phyloP scores from a whole-genome alignment of 2,329 filamentous ascomycete genomes.

The Trichocomaceae sp. region DNA sequence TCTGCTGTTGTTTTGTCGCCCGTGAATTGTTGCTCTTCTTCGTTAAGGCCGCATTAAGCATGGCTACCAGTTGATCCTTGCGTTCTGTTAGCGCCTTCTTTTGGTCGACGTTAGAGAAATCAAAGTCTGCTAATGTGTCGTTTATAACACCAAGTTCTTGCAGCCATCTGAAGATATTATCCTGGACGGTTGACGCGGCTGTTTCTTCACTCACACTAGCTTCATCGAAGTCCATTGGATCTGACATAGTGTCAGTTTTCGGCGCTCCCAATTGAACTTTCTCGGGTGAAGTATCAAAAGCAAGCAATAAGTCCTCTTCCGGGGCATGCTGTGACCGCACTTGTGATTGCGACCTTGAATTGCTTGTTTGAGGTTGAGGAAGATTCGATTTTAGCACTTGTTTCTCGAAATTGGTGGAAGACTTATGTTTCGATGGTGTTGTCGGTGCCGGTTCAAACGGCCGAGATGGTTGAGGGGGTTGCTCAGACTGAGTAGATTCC shows the following conservation, averaged over 20 bases:
- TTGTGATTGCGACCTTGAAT: not conserved
- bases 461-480: too few species aligned
- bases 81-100: constrained; percentile 15
- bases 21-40: not conserved
- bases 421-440: not conserved
- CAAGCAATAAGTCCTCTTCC: constrained; percentile 18
- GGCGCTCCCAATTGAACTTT: not conserved
- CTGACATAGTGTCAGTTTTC: constrained; percentile 16
- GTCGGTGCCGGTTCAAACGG: too few species aligned
- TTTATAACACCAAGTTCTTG: constrained; percentile 19
- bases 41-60: constrained; percentile 7
- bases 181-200: not conserved
- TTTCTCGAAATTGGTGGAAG: not conserved
- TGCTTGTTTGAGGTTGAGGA: constrained; percentile 16
- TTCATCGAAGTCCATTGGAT: constrained; percentile 18
- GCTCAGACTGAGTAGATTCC: not conserved
- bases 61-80: constrained; percentile 15
- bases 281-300: constrained; percentile 16
- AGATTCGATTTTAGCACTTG: constrained; percentile 18
- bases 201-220: not conserved
- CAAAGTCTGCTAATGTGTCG: constrained; percentile 15
- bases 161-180: constrained; percentile 5
- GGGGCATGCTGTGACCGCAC: not conserved
- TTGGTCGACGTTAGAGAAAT: constrained; percentile 10
- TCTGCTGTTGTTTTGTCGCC: not conserved